Percentiles rank a stretch among this genome's conserved stretches.
Evolutionary conservation across 352 stramenopile species (phyloP).

Genomic region (Globisporangium mamillatum): DNA sequence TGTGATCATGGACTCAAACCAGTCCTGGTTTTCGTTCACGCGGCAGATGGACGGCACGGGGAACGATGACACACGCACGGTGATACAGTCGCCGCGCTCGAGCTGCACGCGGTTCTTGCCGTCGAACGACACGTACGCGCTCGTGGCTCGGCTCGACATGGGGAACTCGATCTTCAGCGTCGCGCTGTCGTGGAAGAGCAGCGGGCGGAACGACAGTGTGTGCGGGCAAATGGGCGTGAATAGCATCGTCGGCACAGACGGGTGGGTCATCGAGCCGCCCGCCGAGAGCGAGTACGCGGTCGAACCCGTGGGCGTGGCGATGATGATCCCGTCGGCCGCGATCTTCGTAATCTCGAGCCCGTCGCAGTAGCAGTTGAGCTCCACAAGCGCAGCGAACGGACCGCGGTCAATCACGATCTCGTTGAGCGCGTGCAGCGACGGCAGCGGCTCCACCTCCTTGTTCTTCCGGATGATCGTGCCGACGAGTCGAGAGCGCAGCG

Average conservation of each 20-base stretch:
- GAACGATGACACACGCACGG: constrained; percentile 86
- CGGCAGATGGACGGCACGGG: constrained; percentile 85
- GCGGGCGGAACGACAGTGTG: constrained; percentile 91
- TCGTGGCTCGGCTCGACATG: constrained; percentile 61
- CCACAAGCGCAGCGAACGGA: constrained; percentile 85
- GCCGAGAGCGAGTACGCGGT: constrained; percentile 98
- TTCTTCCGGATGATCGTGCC: constrained; percentile 68
- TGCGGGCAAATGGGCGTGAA: constrained; percentile 99
- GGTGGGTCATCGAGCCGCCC: constrained; percentile 97
- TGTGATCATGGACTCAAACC: constrained; percentile 91
- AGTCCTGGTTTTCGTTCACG: constrained; percentile 90
- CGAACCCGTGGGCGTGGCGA: constrained; percentile 96
- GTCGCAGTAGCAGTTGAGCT: constrained; percentile 97
- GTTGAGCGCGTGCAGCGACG: constrained; percentile 94
- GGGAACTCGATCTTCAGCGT: constrained; percentile 89
- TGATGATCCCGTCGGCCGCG: constrained; percentile 97
- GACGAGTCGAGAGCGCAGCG: constrained; percentile 67
- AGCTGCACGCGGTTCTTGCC: constrained; percentile 89
- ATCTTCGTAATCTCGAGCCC: constrained; percentile 95
- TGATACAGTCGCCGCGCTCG: constrained; percentile 80
- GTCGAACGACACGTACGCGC: constrained; percentile 90
- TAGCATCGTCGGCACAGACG: constrained; percentile 95
- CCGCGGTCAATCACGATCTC: constrained; percentile 98
- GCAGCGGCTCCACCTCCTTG: constrained; percentile 47
- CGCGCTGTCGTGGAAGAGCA: constrained; percentile 91